These are phyloP conservation scores for Thermothielavioides terrestris DNA, from an alignment of 495 filamentous ascomycete species.

Conservation along the genomic window DNA sequence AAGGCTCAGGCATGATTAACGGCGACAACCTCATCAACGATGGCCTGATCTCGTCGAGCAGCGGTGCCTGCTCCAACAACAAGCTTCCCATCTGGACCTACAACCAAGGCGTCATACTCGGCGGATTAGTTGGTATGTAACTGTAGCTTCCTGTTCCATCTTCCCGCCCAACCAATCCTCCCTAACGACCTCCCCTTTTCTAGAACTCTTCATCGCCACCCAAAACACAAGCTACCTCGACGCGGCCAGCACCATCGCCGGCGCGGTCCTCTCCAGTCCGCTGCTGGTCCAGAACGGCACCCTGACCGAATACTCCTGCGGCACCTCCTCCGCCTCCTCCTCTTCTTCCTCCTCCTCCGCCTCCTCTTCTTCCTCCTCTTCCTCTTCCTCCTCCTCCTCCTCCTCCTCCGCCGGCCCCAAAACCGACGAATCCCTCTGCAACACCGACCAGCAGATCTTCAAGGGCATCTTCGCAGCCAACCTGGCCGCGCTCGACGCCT, in stretches of 20 bases:
- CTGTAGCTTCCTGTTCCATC: background rate
- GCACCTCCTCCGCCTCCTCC: constrained; percentile 9
- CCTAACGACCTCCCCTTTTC: constrained; percentile 41
- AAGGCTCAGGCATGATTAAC: constrained; percentile 53
- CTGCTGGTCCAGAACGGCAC: too few relatives aligned
- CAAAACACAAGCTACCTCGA: too few relatives aligned
- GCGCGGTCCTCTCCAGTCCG: too few relatives aligned
- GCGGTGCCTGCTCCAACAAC: constrained; percentile 51
- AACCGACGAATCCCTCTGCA: constrained; percentile 45
- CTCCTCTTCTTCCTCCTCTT: background rate
- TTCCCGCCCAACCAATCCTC: background rate
- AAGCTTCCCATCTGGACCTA: constrained; percentile 55
- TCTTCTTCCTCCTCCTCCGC: background rate
- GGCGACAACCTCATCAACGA: constrained; percentile 55
- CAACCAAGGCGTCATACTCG: constrained; percentile 68
- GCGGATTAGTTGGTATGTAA: constrained; percentile 51
- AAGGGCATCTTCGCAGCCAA: constrained; percentile 67
- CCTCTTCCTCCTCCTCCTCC: constrained; percentile 25
- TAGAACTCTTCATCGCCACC: too few relatives aligned
- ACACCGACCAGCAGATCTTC: constrained; percentile 55
- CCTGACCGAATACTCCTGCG: too few relatives aligned
- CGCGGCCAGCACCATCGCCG: too few relatives aligned
- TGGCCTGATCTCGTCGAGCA: constrained; percentile 40
- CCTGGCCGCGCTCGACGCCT: constrained; percentile 42
- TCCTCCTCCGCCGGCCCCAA: constrained; percentile 47